These are phyloP conservation scores for Fusarium ramigenum DNA, from an alignment of 2,329 filamentous ascomycete genomes.

Conservation along the genomic window DNA sequence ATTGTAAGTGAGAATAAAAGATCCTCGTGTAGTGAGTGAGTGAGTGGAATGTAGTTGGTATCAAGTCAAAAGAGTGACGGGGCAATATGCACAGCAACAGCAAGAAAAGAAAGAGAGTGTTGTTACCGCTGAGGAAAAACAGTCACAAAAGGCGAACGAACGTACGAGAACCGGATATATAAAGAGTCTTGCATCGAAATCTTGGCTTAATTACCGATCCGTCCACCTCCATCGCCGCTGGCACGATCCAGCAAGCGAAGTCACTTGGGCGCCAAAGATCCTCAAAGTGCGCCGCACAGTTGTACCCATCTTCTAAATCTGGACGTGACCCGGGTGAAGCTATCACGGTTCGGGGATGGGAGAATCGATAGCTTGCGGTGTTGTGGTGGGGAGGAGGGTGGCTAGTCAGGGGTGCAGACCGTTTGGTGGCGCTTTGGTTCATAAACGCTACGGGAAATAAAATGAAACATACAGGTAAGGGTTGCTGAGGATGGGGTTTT, in stretches of 20 bases:
- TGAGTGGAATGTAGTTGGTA: slow-evolving; percentile 20
- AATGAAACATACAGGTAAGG: slow-evolving; percentile 12
- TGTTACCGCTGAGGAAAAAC: slow-evolving; percentile 16
- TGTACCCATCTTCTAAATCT: slow-evolving; percentile 4
- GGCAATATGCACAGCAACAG: slow-evolving; percentile 22
- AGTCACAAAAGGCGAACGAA: background rate
- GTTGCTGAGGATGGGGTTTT: background rate
- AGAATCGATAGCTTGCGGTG: slow-evolving; percentile 33
- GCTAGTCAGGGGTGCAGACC: slow-evolving; percentile 3
- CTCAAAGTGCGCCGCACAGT: background rate
- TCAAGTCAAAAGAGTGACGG: slow-evolving; percentile 28
- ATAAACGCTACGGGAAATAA: slow-evolving; percentile 11
- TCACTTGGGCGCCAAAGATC: background rate
- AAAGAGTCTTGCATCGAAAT: background rate
- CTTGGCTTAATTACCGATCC: slow-evolving; percentile 8
- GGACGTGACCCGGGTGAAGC: slow-evolving; percentile 14
- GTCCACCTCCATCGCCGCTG: slow-evolving; percentile 1
- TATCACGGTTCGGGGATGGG: slow-evolving; percentile 22
- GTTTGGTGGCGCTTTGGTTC: background rate
- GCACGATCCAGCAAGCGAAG: background rate
- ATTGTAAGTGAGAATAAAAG: slow-evolving; percentile 11
- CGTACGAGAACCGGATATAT: slow-evolving; percentile 12
- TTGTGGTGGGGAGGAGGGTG: background rate
- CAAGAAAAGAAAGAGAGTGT: slow-evolving; percentile 22
- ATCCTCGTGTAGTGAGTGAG: slow-evolving; percentile 9